Percentiles rank a stretch among this genome's conserved stretches.
Conservation (phyloP, 2,329 filamentous ascomycete genomes). For the Sclerotinia trifoliorum region DNA sequence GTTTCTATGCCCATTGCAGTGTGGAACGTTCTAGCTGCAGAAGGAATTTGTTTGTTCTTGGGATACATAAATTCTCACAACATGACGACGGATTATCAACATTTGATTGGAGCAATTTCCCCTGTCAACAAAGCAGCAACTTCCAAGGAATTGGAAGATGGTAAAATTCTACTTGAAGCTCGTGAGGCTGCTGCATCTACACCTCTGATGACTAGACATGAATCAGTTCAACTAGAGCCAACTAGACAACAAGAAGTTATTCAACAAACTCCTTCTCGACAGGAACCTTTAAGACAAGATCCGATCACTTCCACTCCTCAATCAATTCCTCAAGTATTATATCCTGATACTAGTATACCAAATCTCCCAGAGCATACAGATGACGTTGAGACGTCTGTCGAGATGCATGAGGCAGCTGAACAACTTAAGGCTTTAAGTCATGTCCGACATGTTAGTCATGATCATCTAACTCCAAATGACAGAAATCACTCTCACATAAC, state of each 20-base stretch:
- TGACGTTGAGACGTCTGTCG: constrained; percentile 61
- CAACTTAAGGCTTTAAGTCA: constrained; percentile 66
- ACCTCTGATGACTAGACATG: constrained; percentile 46
- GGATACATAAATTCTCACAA: constrained; percentile 67
- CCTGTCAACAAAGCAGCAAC: constrained; percentile 46
- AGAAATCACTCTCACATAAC: constrained; percentile 39
- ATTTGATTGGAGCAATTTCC: constrained; percentile 49
- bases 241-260: constrained; percentile 23
- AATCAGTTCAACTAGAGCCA: constrained; percentile 34
- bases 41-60: constrained; percentile 65
- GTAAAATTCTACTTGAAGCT: constrained; percentile 52
- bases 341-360: constrained; percentile 32
- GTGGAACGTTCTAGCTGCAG: constrained; percentile 63
- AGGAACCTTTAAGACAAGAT: constrained; percentile 33
- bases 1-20: constrained; percentile 64
- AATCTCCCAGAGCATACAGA: constrained; percentile 43
- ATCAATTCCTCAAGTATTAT: constrained; percentile 33
- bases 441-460: constrained; percentile 55
- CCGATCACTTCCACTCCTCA: constrained; percentile 35
- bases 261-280: constrained; percentile 26
- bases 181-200: constrained; percentile 40
- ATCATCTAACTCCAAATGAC: constrained; percentile 38
- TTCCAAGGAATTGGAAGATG: constrained; percentile 56
- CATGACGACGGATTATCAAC: constrained; percentile 63
- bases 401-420: constrained; percentile 68